phyloP scores from a whole-genome alignment of 2,329 filamentous ascomycete genomes.

The Gyromitra esculenta region DNA sequence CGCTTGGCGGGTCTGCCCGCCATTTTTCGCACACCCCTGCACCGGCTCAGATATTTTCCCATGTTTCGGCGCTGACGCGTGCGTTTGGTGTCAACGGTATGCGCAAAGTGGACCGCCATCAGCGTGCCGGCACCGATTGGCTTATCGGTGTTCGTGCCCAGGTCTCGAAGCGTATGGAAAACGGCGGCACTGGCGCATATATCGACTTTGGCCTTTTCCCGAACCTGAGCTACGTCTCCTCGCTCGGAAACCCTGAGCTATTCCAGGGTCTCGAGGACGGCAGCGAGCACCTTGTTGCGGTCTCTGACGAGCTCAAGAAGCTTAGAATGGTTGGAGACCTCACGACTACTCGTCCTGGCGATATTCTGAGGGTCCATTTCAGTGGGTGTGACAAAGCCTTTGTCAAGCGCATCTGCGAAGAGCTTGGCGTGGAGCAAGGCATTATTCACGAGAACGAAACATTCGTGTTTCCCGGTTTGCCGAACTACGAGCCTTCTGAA shows the following conservation, averaged over 20 bases:
- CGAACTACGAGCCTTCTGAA: not conserved
- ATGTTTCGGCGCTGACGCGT: slow-evolving; percentile 63
- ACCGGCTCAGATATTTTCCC: slow-evolving; percentile 78
- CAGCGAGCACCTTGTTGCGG: slow-evolving; percentile 83
- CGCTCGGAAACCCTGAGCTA: slow-evolving; percentile 82
- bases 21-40: slow-evolving; percentile 82
- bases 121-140: slow-evolving; percentile 55
- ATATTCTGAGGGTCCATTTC: slow-evolving; percentile 80
- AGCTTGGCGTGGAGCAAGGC: slow-evolving; percentile 82
- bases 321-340: slow-evolving; percentile 82
- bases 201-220: slow-evolving; percentile 89
- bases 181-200: slow-evolving; percentile 75
- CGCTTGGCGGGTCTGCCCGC: slow-evolving; percentile 71
- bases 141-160: slow-evolving; percentile 71
- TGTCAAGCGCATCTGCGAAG: slow-evolving; percentile 84
- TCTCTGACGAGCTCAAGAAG: slow-evolving; percentile 81
- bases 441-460: slow-evolving; percentile 76
- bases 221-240: slow-evolving; percentile 85
- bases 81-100: not conserved
- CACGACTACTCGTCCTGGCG: slow-evolving; percentile 75
- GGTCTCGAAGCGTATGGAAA: slow-evolving; percentile 59
- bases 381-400: slow-evolving; percentile 71
- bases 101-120: not conserved
- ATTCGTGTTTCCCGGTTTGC: slow-evolving; percentile 48
- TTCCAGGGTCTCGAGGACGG: slow-evolving; percentile 85